phyloP scores from a whole-genome alignment of 2,329 filamentous ascomycete genomes.

The Fusarium sp. region DNA sequence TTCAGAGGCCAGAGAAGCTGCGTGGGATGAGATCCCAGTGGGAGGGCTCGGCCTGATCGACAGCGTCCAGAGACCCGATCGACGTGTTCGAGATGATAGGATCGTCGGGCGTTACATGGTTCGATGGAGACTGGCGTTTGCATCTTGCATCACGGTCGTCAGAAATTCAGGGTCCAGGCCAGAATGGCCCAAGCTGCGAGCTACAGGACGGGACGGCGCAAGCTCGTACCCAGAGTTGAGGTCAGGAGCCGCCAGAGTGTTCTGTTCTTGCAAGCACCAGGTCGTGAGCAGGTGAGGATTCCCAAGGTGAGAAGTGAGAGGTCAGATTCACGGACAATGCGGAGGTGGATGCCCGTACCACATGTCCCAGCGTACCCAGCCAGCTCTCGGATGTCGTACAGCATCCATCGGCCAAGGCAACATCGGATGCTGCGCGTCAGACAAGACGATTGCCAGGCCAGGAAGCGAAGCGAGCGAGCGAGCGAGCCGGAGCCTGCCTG shows the following conservation, averaged over 20 bases:
- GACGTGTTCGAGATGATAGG: conserved; percentile 26
- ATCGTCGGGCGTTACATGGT: conserved; percentile 10
- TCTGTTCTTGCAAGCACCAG: conserved; percentile 8
- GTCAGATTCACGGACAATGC: conserved; percentile 21
- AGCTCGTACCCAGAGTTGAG: conserved; percentile 2
- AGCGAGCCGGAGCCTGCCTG: not conserved
- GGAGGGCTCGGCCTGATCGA: conserved; percentile 14
- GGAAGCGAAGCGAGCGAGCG: not conserved
- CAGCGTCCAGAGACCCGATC: conserved; percentile 11
- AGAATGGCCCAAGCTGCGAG: conserved; percentile 32
- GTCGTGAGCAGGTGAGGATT: not conserved
- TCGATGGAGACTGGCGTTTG: conserved; percentile 18
- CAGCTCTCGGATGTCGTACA: conserved; percentile 16
- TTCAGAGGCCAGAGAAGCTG: not conserved
- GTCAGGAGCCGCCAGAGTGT: conserved; percentile 2
- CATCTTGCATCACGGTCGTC: conserved; percentile 24
- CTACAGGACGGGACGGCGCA: conserved; percentile 21
- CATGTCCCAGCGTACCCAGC: conserved; percentile 1
- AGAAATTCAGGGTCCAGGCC: conserved; percentile 35
- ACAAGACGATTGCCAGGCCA: not conserved
- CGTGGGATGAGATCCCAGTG: not conserved
- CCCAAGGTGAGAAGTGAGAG: conserved; percentile 7
- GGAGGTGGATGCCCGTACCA: conserved; percentile 25
- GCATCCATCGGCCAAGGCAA: conserved; percentile 6
- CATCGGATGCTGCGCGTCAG: conserved; percentile 12